A percentile compares a stretch with the other conserved stretches of the same genome.
Evolutionary conservation across 371 early-diverging fungal species (phyloP).

Genomic region (Lichtheimia ornata): DNA sequence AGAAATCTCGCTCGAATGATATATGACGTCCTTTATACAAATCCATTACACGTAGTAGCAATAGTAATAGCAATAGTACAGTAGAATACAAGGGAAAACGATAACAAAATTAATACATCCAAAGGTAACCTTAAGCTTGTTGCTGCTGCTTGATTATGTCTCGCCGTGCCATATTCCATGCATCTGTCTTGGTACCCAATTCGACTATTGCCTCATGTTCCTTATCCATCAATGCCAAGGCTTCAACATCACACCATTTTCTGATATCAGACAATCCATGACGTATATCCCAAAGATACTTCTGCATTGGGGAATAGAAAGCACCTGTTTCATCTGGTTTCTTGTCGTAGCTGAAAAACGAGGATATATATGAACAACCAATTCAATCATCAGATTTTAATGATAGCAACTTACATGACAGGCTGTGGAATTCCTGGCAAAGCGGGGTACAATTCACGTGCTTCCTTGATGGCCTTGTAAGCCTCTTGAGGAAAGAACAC

Average conservation of each 20-base stretch:
- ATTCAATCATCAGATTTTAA: conserved; percentile 1
- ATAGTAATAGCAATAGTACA: no score
- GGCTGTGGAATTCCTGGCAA: conserved; percentile 43
- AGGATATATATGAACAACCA: neutral
- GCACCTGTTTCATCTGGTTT: conserved; percentile 44
- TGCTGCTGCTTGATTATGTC: conserved; percentile 10
- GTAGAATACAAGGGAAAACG: no score
- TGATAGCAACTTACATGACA: conserved; percentile 22
- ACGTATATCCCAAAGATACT: conserved; percentile 51
- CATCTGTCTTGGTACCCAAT: conserved; percentile 22
- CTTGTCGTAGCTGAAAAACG: conserved; percentile 16
- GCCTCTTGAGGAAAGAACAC: conserved; percentile 48
- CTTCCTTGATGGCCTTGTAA: conserved; percentile 37
- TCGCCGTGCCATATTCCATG: conserved; percentile 28
- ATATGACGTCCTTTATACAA: no score
- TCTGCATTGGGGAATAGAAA: conserved; percentile 51
- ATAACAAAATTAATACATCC: no score
- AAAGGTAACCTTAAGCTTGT: no score
- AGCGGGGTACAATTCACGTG: conserved; percentile 37
- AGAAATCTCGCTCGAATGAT: no score
- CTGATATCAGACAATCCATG: conserved; percentile 15
- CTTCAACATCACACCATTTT: conserved; percentile 24
- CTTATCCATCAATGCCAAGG: conserved; percentile 14
- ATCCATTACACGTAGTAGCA: no score
- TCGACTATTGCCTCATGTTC: conserved; percentile 6